These are phyloP conservation scores for Orbilia oligospora DNA, from an alignment of 2,329 filamentous ascomycete genomes.

Conservation along the genomic window DNA sequence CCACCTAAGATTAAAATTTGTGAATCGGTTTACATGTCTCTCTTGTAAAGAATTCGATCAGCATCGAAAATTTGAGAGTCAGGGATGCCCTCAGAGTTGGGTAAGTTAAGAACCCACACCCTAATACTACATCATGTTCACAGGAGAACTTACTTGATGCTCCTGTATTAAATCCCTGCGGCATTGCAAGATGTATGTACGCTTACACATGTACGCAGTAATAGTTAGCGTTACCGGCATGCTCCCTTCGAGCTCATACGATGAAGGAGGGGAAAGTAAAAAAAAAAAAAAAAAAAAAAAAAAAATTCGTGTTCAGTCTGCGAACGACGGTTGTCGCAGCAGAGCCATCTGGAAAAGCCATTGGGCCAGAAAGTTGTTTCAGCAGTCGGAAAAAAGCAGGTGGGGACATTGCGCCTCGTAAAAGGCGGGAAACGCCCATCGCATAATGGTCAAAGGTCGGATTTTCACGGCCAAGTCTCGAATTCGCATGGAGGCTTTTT, in stretches of 20 bases:
- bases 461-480: constrained; percentile 19
- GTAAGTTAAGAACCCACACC: constrained; percentile 20
- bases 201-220: no score
- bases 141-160: background rate
- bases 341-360: constrained; percentile 15
- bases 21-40: constrained; percentile 1
- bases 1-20: background rate
- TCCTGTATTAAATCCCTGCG: constrained; percentile 18
- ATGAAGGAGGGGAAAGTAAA: no score
- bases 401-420: constrained; percentile 19
- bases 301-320: constrained; percentile 16
- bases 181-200: background rate
- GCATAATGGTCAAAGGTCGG: constrained; percentile 31
- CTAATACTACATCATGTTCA: background rate
- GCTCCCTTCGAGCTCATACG: constrained; percentile 8
- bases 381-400: constrained; percentile 48
- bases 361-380: constrained; percentile 41
- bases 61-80: constrained; percentile 55
- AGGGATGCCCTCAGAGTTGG: constrained; percentile 45
- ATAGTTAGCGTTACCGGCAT: background rate
- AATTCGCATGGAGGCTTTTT: constrained; percentile 15
- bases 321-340: constrained; percentile 10
- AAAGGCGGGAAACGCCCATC: constrained; percentile 20
- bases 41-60: constrained; percentile 34
- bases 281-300: no score